Base-by-base conservation (phyloP, 2,329 filamentous ascomycete genomes). In the Aspergillus sp. region DNA sequence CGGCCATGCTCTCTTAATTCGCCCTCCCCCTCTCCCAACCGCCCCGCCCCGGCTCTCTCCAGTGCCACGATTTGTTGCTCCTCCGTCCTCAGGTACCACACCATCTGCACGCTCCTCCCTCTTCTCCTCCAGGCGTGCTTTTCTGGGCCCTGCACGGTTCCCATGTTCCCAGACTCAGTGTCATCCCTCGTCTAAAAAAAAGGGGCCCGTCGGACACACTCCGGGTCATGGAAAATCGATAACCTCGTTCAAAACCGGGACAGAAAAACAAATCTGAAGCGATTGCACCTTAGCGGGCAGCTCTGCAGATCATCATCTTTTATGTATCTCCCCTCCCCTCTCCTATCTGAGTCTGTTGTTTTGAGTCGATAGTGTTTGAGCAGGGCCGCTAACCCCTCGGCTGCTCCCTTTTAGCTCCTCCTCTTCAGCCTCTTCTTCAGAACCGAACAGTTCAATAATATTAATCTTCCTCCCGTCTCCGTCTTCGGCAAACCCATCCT, bases 291-390 rank as follows among this genome's bases (percentile, higher is more conserved):
- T 17, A 43, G 20, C 52, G 36, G 43, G 52, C 56, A 55, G 39
- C 34, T 53, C 57, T 57, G 63, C 63, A 64, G 63, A 65, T 64
- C 62, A 63, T 63, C 57, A 60, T 64, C 56, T 56, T 62, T 56
- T 62, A 45, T 47, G 49, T 57, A 52, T n/a, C 41, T 55, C 53
- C 49, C 53, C 53, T 56, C 49, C 54, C 39, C 42, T 56, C 45
- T 43, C 53, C 38, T 48, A 17, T 20, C 53, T 48, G 44, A 39
- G 20, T 53, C 20, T 17, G 42, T 26, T 45, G 26, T 43, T 42
- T 18, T 48, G 24, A 24, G 20, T 47, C 42, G 43, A 45, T 32
- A 20, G 44, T 44, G 41, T 50, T 20, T 22, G 36, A 38, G 22
- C n/a, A 44, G 48, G 41, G 7, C 55, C 44, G 44, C 45, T 53